Evolutionary conservation across 1,284 basidiomycete species (phyloP).

Genomic region (Gymnopus androsaceus): DNA sequence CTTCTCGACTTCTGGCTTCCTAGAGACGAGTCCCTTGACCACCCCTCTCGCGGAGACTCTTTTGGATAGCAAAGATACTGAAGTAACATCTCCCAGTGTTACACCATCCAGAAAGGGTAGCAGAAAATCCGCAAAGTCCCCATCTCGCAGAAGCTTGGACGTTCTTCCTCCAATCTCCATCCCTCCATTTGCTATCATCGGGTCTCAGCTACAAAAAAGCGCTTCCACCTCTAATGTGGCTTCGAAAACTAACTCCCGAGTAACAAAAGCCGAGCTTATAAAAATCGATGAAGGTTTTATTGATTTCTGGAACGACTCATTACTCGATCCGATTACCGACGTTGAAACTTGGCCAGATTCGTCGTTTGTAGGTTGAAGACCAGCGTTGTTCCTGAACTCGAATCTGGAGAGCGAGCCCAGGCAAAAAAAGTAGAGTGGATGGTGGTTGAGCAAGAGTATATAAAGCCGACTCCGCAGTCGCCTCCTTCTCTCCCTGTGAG

Average conservation of each 20-base stretch:
- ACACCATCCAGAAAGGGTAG: conserved; percentile 4
- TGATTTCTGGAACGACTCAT: conserved; percentile 74
- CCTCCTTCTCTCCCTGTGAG: conserved; percentile 19
- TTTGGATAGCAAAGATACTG: conserved; percentile 55
- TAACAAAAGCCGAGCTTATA: conserved; percentile 47
- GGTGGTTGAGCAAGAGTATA: conserved; percentile 62
- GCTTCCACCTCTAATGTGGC: conserved; percentile 21
- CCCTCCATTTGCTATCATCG: background rate
- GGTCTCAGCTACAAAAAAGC: conserved; percentile 6
- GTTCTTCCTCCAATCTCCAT: conserved; percentile 20
- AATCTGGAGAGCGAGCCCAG: conserved; percentile 26
- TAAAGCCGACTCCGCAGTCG: conserved; percentile 38
- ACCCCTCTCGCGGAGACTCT: conserved; percentile 58
- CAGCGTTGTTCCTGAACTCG: conserved; percentile 22
- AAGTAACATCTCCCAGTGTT: conserved; percentile 46
- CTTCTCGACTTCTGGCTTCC: conserved; percentile 68
- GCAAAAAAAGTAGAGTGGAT: conserved; percentile 50
- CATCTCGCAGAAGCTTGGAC: conserved; percentile 28
- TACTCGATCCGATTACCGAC: conserved; percentile 63
- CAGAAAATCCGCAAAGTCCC: background rate
- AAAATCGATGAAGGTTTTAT: conserved; percentile 75
- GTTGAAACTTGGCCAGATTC: conserved; percentile 59
- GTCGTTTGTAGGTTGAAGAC: conserved; percentile 64
- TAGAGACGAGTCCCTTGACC: conserved; percentile 39
- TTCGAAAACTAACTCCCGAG: conserved; percentile 37